phyloP scores from a whole-genome alignment of 345 rosid species.

The Carallia pectinifolia region DNA sequence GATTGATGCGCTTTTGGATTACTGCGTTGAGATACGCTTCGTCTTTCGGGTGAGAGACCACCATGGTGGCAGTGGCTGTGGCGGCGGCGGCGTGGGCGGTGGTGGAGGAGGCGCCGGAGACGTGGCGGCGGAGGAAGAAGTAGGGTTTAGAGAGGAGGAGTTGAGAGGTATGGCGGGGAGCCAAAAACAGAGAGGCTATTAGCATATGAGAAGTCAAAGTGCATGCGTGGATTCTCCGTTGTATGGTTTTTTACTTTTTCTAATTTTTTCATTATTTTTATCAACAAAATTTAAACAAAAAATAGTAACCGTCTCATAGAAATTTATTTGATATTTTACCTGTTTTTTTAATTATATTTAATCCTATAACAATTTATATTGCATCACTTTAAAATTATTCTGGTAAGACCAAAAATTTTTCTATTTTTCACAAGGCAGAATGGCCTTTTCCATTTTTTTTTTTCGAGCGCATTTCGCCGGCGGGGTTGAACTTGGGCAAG shows the following conservation, averaged over 20 bases:
- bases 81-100: slow-evolving; percentile 18
- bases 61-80: slow-evolving; percentile 44
- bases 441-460: too few species aligned
- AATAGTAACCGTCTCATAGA: too few species aligned
- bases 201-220: slow-evolving; percentile 8
- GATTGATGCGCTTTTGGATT: slow-evolving; percentile 62
- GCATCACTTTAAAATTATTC: too few species aligned
- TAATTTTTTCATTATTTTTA: neutral
- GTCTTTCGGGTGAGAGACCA: slow-evolving; percentile 46
- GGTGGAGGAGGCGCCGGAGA: slow-evolving; percentile 22
- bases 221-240: slow-evolving; percentile 3
- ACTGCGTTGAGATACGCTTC: slow-evolving; percentile 54
- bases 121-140: slow-evolving; percentile 7
- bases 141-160: slow-evolving; percentile 10
- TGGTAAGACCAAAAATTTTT: too few species aligned
- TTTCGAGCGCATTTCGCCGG: too few species aligned
- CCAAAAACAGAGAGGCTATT: slow-evolving; percentile 4
- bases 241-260: slow-evolving; percentile 3
- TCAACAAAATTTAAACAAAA: too few species aligned
- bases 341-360: too few species aligned
- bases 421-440: too few species aligned
- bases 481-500: too few species aligned
- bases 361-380: too few species aligned
- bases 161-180: slow-evolving; percentile 7
- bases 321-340: too few species aligned